Evolutionary conservation across 2,329 filamentous ascomycete species (phyloP), one percentile per base, ranked within the genome.

Genomic region (Exophiala alcalophila): DNA sequence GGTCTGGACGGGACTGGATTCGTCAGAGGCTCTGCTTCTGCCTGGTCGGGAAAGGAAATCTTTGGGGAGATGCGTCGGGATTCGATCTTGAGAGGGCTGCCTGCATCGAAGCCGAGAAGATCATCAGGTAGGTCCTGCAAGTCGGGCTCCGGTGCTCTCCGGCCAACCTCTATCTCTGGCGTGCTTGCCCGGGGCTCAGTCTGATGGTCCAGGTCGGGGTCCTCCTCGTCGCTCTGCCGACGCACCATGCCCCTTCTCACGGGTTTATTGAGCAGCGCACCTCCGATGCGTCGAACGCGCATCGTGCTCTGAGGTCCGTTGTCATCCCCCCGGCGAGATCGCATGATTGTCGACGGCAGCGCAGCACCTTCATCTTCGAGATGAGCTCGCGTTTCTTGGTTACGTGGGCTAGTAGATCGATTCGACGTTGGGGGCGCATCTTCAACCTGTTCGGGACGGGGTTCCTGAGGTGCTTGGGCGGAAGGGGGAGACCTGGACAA

Each of bases 231-330:
- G 55, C 81, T 85, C 56, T 74, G 70, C 37, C 71, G 69, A 56
- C 66, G 66, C 53, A 70, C 74, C 49, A 84, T 76, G 18, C 86
- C 87, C 54, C 88, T 75, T 40, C 87, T 78, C 14, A 87, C 85
- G 19, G 87, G 87, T 1, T 85, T 86, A 54, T 85, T 88, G 15
- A 92, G 69, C 53, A 91, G 90, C 47, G 80, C 84, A 1, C 86
- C 87, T 11, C 83, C 83, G 10, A 87, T 78, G 48, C 86, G 74
- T 65, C 90, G 91, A 45, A 90, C 72, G 4, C 87, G 78, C 72
- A 89, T 78, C 0, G 86, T 88, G 55, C 83, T 82, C 47, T 86
- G 84, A 2, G 80, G 68, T 10, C 78, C 81, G 23, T 69, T 66
- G 23, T 84, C 81, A 16, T 89, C 83, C 2, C 79, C 79, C 35